Conservation (phyloP, 148 eudicot genomes). For the Heliamphora exappendiculata region DNA sequence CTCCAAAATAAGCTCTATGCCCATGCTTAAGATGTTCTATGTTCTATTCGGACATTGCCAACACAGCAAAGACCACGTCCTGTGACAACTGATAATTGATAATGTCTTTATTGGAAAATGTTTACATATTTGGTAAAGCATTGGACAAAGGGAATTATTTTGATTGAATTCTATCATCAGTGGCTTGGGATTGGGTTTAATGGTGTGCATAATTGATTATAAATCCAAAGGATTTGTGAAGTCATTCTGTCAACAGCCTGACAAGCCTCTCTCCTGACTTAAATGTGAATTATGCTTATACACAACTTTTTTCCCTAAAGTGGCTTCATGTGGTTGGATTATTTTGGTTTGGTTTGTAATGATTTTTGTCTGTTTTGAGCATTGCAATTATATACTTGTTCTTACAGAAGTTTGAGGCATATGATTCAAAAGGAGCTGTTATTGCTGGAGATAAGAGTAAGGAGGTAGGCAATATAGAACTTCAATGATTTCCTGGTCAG, state of each 20-base stretch:
- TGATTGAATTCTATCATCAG: background rate
- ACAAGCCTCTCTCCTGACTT: background rate
- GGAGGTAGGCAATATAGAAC: conserved; percentile 49
- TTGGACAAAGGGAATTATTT: background rate
- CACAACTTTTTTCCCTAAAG: background rate
- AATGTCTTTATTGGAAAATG: background rate
- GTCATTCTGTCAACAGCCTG: background rate
- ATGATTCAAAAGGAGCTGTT: conserved; percentile 60
- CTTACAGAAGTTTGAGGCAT: conserved; percentile 93
- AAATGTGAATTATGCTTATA: background rate
- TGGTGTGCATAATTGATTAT: background rate
- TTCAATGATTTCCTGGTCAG: background rate
- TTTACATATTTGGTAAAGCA: background rate
- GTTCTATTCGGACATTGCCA: too few relatives aligned
- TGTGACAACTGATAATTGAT: background rate
- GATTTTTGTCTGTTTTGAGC: background rate
- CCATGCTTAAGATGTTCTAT: too few relatives aligned
- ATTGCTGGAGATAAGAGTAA: conserved; percentile 87
- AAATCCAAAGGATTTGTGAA: background rate
- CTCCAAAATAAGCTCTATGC: too few relatives aligned
- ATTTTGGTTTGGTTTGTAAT: background rate
- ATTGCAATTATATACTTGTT: background rate
- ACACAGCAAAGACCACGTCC: too few relatives aligned
- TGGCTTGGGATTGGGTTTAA: background rate
- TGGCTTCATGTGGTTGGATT: background rate